Evolutionary conservation across 345 rosid genomes (phyloP), one percentile per base, ranked within the genome.

Genomic region (Linum lewisii): DNA sequence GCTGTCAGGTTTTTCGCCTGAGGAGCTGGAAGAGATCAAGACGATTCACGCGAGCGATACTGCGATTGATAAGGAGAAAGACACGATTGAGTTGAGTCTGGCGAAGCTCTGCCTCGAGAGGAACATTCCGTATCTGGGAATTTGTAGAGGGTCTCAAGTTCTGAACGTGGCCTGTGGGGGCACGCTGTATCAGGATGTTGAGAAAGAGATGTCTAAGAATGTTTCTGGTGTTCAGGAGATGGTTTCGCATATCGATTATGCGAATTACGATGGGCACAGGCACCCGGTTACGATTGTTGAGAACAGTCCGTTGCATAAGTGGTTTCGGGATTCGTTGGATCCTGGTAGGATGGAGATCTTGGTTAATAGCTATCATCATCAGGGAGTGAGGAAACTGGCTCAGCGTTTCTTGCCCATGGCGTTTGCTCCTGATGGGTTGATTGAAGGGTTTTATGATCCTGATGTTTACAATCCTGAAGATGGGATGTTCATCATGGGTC

Each of bases 401-500:
- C 64, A 72, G 19, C 44, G 84, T 25, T 84, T 84, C 24, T 77
- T 68, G n/a, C 78, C 82, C 0, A 82, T 82, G 85, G 91, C 91
- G 0, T 78, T 78, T 62, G 82, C 85, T 57, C 77, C 79, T 25
- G 87, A 84, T 68, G 87, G 85, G 25, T 66, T 84, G 73, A 63
- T 80, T 54, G 87, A 84, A 78, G 91, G 91, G n/a, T 84, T 78
- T n/a, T 82, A 84, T 62, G 87, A 84, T 54, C 85, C 85, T 24
- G 68, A 73, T 58, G 60, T 66, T 15, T 82, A 78, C 45, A 76
- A 80, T 78, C 84, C 87, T 65, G 72, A 75, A 38, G 80, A 78
- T 56, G 87, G 85, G 0, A 75, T 77, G 73, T 82, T 85, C 58
- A 77, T 82, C 8, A 75, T 85, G 75, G 87, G 85, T 10, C 69